Conservation (phyloP, 352 stramenopile species). For the Globisporangium uncinulatum region DNA sequence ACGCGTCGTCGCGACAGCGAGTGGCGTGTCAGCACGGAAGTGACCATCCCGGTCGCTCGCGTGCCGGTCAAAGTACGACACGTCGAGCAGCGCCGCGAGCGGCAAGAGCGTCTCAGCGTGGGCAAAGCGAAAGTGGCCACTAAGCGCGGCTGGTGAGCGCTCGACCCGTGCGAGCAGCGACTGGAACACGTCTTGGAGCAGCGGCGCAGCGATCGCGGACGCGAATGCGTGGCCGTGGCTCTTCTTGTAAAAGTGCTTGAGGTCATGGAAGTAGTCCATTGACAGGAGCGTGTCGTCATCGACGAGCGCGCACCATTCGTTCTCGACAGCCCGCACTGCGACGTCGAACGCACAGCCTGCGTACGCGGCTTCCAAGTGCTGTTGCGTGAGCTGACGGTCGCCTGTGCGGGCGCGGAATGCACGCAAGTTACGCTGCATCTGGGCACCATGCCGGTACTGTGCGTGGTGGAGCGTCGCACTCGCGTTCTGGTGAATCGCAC, state of each 20-base stretch:
- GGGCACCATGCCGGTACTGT: conserved; percentile 37
- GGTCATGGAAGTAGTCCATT: conserved; percentile 84
- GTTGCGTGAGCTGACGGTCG: conserved; percentile 23
- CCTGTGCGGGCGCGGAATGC: conserved; percentile 31
- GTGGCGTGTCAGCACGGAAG: conserved; percentile 50
- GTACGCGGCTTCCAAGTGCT: conserved; percentile 76
- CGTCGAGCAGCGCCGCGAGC: conserved; percentile 62
- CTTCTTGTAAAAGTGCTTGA: conserved; percentile 86
- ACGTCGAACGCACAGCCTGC: conserved; percentile 79
- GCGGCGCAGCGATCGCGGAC: conserved; percentile 64
- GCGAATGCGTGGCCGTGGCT: conserved; percentile 67
- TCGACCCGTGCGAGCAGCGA: conserved; percentile 40
- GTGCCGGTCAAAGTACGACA: conserved; percentile 64
- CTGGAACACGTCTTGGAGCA: conserved; percentile 59
- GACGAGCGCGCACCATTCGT: conserved; percentile 71
- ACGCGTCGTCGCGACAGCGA: conserved; percentile 37
- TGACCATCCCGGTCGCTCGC: conserved; percentile 48
- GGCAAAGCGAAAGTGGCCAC: conserved; percentile 79
- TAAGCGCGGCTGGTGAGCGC: conserved; percentile 9
- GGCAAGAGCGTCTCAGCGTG: conserved; percentile 82
- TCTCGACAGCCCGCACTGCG: conserved; percentile 29
- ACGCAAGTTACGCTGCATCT: conserved; percentile 48
- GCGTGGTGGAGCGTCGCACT: conserved; percentile 48
- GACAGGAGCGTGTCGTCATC: conserved; percentile 56
- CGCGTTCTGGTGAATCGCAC: conserved; percentile 53